Base-by-base conservation (phyloP, 352 stramenopile genomes). In the Phytophthora fragariaefolia region DNA sequence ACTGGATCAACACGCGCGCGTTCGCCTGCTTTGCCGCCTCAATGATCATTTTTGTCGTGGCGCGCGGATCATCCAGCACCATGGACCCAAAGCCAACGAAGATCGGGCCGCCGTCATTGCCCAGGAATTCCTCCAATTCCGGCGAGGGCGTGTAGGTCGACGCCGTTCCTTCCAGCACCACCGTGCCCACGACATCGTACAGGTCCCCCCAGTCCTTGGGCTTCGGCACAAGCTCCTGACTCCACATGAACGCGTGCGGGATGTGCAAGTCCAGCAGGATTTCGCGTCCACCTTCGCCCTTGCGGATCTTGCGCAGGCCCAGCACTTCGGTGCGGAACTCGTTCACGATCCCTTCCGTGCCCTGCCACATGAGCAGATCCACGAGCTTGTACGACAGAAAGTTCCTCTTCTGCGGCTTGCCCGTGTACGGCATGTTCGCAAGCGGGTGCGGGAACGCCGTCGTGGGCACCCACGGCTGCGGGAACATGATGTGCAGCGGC, bases 31-130 rank as follows among this genome's bases (percentile, higher is more conserved):
- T 72, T 0, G 87, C 86, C 0, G 82, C 83, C 12, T 90, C 48
- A 17, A 74, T 66, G 40, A 74, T 74, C 66, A 74, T 74, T 40
- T 71, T 66, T 0, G 66, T 71, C 18, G 78, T 82, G 7, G 83
- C 74, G 18, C 66, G 40, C 1, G 91, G 78, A 43, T 98, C 76
- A 24, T 90, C 71, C n/a, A 98, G 83, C 2, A 98, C 84, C 92
- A 98, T 98, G 4, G 75, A 92, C 3, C 95, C 95, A 76, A 98
- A 98, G 0, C 93, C 95, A 12, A 98, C 85, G 58, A 97, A 98
- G 55, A 98, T 90, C 2, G 93, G 92, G 4, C 81, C 81, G 3
- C 57, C 72, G 8, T 88, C 74, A 27, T 52, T 22, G 6, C 69
- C 64, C n/a, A 85, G 22, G 48, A 89, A 89, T 8, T 28, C 49